These are phyloP conservation scores for Rosa multiflora DNA, from an alignment of 306 rosid genomes.

Conservation along the genomic window DNA sequence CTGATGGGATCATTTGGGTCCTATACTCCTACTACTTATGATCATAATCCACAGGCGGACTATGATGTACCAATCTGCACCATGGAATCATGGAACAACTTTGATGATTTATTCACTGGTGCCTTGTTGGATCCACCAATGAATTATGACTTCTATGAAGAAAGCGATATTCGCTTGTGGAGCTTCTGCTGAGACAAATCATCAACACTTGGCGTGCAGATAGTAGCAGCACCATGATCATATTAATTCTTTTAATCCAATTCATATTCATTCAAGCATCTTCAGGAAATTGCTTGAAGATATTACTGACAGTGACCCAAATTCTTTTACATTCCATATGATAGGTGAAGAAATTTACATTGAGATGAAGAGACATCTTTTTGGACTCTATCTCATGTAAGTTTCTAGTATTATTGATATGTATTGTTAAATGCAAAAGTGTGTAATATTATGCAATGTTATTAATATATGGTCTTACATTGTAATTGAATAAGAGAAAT, in stretches of 20 bases:
- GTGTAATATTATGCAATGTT: conserved; percentile 32
- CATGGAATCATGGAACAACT: conserved; percentile 62
- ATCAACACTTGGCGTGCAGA: not conserved
- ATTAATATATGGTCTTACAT: conserved; percentile 24
- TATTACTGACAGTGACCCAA: conserved; percentile 50
- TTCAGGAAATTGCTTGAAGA: conserved; percentile 27
- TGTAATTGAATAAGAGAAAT: conserved; percentile 24
- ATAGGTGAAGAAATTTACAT: conserved; percentile 25
- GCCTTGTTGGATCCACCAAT: conserved; percentile 54
- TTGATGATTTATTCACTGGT: conserved; percentile 56
- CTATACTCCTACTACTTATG: conserved; percentile 18
- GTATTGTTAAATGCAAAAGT: conserved; percentile 32
- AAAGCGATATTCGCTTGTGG: conserved; percentile 80
- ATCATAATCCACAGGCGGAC: conserved; percentile 23
- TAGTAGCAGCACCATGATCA: not conserved
- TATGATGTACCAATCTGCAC: conserved; percentile 34
- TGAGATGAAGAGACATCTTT: conserved; percentile 41
- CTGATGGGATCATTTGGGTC: conserved; percentile 34
- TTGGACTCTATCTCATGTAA: conserved; percentile 40
- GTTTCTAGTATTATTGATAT: conserved; percentile 30
- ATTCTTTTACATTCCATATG: conserved; percentile 17
- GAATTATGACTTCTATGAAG: conserved; percentile 65
- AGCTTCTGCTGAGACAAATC: conserved; percentile 50
- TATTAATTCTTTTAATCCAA: conserved; percentile 15
- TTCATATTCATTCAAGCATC: conserved; percentile 47